These are phyloP conservation scores for Lasiosphaeris hirsuta DNA, from an alignment of 495 filamentous ascomycete genomes.

Conservation along the genomic window DNA sequence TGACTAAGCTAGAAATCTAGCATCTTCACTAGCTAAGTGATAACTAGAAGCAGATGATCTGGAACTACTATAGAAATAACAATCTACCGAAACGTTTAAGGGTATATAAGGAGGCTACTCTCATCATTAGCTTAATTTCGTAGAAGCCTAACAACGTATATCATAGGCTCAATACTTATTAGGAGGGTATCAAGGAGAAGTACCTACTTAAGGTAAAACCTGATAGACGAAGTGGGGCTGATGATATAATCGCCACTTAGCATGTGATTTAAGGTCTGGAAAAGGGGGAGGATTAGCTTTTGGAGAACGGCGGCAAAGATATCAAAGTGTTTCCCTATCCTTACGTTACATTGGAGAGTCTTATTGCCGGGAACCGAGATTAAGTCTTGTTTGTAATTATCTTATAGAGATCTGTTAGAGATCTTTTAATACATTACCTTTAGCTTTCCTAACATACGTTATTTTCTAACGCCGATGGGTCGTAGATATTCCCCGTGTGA, in stretches of 20 bases:
- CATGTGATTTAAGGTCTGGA: not conserved
- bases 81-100: not conserved
- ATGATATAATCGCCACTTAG: not conserved
- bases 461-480: no score
- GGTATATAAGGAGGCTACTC: not conserved
- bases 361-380: no score
- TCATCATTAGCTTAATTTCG: not conserved
- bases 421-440: no score
- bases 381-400: no score
- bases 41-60: no score
- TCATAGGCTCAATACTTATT: not conserved
- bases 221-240: not conserved
- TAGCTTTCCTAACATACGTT: no score
- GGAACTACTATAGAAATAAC: no score
- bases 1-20: not conserved
- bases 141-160: not conserved
- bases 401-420: no score
- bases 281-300: not conserved
- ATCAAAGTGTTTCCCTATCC: not conserved
- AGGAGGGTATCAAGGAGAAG: not conserved
- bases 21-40: not conserved
- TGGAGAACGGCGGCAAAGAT: not conserved
- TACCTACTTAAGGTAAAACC: not conserved
- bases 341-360: no score
- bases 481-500: no score